Conservation (phyloP, 108 stramenopile genomes). For the Seminavis robusta region DNA sequence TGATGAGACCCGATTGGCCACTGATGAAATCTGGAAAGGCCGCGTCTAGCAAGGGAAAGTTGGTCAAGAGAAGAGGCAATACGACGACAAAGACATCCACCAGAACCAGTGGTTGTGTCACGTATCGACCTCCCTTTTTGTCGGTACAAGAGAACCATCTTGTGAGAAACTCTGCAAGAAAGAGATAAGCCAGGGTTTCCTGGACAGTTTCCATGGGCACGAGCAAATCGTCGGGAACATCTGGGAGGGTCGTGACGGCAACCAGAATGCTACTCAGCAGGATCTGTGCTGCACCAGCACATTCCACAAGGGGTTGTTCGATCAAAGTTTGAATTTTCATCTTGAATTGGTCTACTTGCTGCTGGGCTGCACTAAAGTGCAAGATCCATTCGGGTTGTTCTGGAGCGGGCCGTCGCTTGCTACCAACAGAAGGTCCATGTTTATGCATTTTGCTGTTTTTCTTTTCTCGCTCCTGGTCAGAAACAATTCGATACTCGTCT, state of each 20-base stretch:
- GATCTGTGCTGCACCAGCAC: conserved; percentile 16
- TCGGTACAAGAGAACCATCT: conserved; percentile 51
- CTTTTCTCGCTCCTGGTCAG: no score
- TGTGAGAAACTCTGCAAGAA: conserved; percentile 53
- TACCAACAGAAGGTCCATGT: no score
- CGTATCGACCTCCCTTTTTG: conserved; percentile 26
- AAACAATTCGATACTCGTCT: no score
- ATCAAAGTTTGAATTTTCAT: no score
- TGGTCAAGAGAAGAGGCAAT: conserved; percentile 29
- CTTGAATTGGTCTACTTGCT: no score
- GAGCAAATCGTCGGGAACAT: background rate
- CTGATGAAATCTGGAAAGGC: conserved; percentile 36
- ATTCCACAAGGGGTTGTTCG: conserved; percentile 20
- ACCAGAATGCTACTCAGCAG: conserved; percentile 40
- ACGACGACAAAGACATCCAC: conserved; percentile 50
- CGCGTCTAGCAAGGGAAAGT: conserved; percentile 9
- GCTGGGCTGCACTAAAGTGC: no score
- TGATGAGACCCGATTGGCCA: conserved; percentile 47
- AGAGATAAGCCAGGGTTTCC: conserved; percentile 35
- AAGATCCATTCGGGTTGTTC: no score
- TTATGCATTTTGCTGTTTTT: no score
- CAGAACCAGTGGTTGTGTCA: conserved; percentile 45
- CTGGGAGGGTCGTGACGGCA: conserved; percentile 43
- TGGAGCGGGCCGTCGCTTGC: no score
- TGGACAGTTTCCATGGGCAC: conserved; percentile 11